These are phyloP conservation scores for Madurella mycetomatis DNA, from an alignment of 2,329 filamentous ascomycete species.

Conservation along the genomic window DNA sequence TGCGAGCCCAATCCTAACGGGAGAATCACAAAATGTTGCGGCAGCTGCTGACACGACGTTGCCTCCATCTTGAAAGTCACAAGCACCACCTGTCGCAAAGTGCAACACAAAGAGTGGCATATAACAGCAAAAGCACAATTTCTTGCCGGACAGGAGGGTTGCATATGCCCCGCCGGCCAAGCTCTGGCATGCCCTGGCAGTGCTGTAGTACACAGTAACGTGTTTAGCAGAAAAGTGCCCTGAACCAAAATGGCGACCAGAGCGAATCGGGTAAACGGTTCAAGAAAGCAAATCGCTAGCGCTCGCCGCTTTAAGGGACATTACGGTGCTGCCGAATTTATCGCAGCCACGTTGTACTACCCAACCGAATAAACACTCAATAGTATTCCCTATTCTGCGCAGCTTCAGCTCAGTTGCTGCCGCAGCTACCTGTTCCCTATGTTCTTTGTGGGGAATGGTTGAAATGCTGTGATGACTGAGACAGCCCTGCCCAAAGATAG, in stretches of 20 bases:
- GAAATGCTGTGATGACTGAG: too few species aligned
- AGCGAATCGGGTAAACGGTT: constrained; percentile 2
- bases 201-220: too few species aligned
- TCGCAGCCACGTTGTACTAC: neutral
- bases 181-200: too few species aligned
- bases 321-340: neutral
- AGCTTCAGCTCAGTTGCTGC: neutral
- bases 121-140: too few species aligned
- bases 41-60: too few species aligned
- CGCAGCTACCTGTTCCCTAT: too few species aligned
- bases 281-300: neutral
- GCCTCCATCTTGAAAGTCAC: too few species aligned
- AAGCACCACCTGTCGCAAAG: too few species aligned
- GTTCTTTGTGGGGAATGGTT: too few species aligned
- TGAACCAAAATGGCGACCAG: neutral
- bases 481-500: too few species aligned
- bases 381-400: neutral
- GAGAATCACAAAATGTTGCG: neutral
- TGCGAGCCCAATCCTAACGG: too few species aligned
- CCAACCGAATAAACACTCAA: neutral
- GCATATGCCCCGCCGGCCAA: neutral
- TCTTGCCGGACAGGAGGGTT: neutral
- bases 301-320: constrained; percentile 15
- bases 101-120: neutral
- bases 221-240: too few species aligned